Base-by-base conservation (phyloP, 768 basidiomycete species). In the Termitomyces sp. region DNA sequence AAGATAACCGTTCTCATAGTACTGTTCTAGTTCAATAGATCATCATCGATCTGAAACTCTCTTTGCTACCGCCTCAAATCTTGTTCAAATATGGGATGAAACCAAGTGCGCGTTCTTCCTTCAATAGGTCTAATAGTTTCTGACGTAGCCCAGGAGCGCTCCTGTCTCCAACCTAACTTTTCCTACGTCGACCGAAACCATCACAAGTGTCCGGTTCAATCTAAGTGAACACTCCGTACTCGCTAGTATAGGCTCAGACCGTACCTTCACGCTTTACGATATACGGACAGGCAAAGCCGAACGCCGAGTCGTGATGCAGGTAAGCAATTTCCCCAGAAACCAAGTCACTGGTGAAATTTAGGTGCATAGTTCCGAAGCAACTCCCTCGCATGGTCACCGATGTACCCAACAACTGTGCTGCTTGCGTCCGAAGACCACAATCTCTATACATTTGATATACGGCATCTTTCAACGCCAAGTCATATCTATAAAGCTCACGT, bases 381-480 rank as follows among this genome's bases (percentile, higher is more conserved):
- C 64, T 80, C 90, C 8, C 79, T 99, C 1, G 81, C 93, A 14
- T 99, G 95, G 95, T 98, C 94, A 30, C 97, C 97, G 0, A 96
- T 93, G 0, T 88, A 94, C 68, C 97, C 97, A 3, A 98, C 95
- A 0, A 78, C 87, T 4, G 75, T 98, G 40, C 83, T 99, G 8
- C 82, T 98, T 7, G 97, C 92, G n/a, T 98, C 95, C 0, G 97
- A 98, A 77, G 96, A 98, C 67, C 95, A 98, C 75, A 97, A 98
- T 66, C 80, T 98, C 26, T 98, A 98, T 72, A 98, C 97, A 0
- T 99, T 97, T 70, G 97, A 99, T 67, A 88, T 98, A 51, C 84
- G 97, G 44, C 83, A 90, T 56, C 80, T 99, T 24, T 74, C 81
- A 13, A 77, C 82, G 2, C 93, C 97, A 4, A 91, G 85, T 2